Evolutionary conservation across 2,329 filamentous ascomycete species (phyloP), one percentile per base, ranked within the genome.

Genomic region (Lachnellula willkommii): DNA sequence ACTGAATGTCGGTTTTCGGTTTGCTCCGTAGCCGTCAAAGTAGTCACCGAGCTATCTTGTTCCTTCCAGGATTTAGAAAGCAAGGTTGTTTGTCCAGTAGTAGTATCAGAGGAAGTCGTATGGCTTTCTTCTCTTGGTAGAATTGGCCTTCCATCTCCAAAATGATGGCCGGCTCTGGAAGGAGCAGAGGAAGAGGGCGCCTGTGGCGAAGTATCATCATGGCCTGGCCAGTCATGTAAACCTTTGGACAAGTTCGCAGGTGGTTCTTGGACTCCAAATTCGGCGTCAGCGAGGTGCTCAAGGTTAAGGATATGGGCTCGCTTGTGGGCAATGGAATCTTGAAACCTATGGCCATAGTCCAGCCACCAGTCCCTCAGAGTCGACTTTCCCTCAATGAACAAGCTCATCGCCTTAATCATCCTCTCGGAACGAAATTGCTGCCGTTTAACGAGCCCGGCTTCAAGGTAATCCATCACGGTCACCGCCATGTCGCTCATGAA

Each of bases 381-480:
- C 3, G 73, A 75, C 54, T 73, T 77, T 5, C 77, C 77, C 55
- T 81, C 79, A 6, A 81, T 77, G 53, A 82, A 83, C 17, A 74
- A 72, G 2, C 77, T 79, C 11, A 84, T 69, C 0, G 80, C 79
- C 15, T 77, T 74, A 42, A 77, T 78, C 71, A 79, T 84, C 63
- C 74, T 77, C 59, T 76, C 81, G 42, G 74, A 79, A 61, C 75
- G 76, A 63, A 73, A 77, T 61, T 77, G 79, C 61, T 77, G 80
- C 54, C 74, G 79, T 52, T 71, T 77, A 58, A 73, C 75, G 60
- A 76, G 75, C 46, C 73, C 79, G 73, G 75, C 79, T 69, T 84
- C 82, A 8, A 88, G 68, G 55, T 87, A 83, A 39, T 83, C 77
- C 72, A 84, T 82, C 4, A 83, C 74, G 4, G 81, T 78, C 17